Percentiles rank a stretch among this genome's conserved stretches.
Evolutionary conservation across 768 basidiomycete species (phyloP).

Genomic region (Gelatoporia subvermispora): DNA sequence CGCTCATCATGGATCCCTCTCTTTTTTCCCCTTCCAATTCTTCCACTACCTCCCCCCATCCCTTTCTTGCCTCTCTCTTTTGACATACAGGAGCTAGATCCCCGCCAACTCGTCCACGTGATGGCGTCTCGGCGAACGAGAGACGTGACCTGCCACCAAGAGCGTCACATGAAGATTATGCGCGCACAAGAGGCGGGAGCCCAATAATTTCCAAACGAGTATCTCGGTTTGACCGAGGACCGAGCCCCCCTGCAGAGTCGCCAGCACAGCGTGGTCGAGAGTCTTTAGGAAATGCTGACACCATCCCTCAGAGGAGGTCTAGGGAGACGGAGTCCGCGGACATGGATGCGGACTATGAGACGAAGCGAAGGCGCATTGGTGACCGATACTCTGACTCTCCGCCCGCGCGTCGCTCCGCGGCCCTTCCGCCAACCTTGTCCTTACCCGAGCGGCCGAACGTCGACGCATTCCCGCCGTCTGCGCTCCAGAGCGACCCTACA

Average conservation of each 20-base stretch:
- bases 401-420: conserved; percentile 4
- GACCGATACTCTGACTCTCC: conserved; percentile 6
- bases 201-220: no score
- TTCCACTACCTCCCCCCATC: conserved; percentile 29
- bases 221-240: no score
- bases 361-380: conserved; percentile 21
- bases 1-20: conserved; percentile 39
- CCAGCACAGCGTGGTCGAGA: background rate
- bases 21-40: conserved; percentile 29
- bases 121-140: conserved; percentile 22
- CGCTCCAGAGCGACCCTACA: conserved; percentile 8
- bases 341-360: conserved; percentile 4
- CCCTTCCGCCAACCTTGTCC: conserved; percentile 2
- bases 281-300: conserved; percentile 5
- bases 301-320: conserved; percentile 16
- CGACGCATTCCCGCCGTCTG: conserved; percentile 1
- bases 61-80: conserved; percentile 32
- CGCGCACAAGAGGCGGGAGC: no score
- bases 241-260: no score
- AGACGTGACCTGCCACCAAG: conserved; percentile 8
- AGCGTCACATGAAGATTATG: background rate
- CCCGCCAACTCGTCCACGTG: conserved; percentile 31
- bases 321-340: conserved; percentile 12
- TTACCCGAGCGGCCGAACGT: conserved; percentile 11
- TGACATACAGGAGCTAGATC: conserved; percentile 46